Evolutionary conservation across 805 yeast genomes (phyloP), one percentile per base, ranked within the genome.

Genomic region (Kuraishia ogatae): DNA sequence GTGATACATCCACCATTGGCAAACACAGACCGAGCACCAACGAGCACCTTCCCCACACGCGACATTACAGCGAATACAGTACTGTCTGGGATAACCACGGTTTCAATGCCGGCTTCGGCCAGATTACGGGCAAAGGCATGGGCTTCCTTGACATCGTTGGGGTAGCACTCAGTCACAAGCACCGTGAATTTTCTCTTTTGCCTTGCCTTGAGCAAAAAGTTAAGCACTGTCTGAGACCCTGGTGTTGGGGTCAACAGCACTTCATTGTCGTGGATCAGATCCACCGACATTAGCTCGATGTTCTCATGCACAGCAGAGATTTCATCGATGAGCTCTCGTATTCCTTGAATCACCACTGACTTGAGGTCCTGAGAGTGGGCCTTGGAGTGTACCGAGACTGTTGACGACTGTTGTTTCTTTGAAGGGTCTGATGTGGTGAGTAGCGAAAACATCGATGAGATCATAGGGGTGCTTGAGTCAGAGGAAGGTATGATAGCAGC

Each of bases 1-100:
- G 96, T 83, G 52, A 90, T 81, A 60, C 96, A 87, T 11, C 98
- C 97, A 57, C 99, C 99, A 66, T 94, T 94, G 54, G 96, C 96
- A 67, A 94, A 87, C 4, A 94, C 97, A 0, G 97, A 83, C 58
- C 88, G 81, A 4, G 98, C 87, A 46, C 98, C 97, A 54, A 96
- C 81, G 57, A 94, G 83, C 29, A 94, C 99, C 68, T 96, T 96
- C 50, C 97, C 97, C 4, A 94, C 98, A 60, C 97, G 78, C 46
- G 97, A 88, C 98, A 94, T 94, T 51, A 94, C 90, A 0, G 99
- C 97, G 70, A 86, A 90, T 0, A 87, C 91, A 24, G 96, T 87
- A 4, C 96, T 80, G 66, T 94, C 99, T 1, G 99, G 97, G 39
- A 94, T 87, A 54, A 94, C 80, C 1, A 92, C 87, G 1, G 97